phyloP scores from a whole-genome alignment of 1,139 yeast species.

The Candida sanyaensis region DNA sequence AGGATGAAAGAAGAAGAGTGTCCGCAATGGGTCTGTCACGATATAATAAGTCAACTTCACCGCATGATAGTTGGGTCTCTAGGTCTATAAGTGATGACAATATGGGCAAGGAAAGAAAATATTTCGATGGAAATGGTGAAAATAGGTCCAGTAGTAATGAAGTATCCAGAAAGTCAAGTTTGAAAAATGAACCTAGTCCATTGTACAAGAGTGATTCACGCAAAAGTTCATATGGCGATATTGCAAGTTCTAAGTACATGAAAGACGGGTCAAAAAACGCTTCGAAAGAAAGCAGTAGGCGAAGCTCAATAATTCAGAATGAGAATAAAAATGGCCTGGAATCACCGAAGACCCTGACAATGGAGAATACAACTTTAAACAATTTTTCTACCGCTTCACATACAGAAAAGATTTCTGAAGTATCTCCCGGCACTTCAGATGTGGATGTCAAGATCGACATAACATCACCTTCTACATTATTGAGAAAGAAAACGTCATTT shows the following conservation, averaged over 20 bases:
- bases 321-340: slow-evolving; percentile 4
- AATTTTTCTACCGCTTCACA: background rate
- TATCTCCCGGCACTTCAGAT: background rate
- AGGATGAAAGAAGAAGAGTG: slow-evolving; percentile 4
- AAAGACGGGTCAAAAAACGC: slow-evolving; percentile 4
- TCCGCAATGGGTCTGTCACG: background rate
- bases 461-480: background rate
- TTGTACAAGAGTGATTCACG: slow-evolving; percentile 5
- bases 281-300: slow-evolving; percentile 6
- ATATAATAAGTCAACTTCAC: background rate
- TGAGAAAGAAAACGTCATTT: slow-evolving; percentile 17
- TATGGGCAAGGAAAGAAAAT: background rate
- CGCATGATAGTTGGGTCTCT: slow-evolving; percentile 10
- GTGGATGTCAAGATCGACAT: too few species aligned
- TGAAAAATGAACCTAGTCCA: background rate
- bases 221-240: slow-evolving; percentile 8
- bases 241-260: background rate
- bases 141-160: slow-evolving; percentile 2
- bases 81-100: background rate
- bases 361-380: background rate
- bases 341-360: slow-evolving; percentile 4
- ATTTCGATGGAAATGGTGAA: background rate
- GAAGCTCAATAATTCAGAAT: slow-evolving; percentile 1
- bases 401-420: background rate
- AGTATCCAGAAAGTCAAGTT: slow-evolving; percentile 4